Percentiles rank a stretch among this genome's conserved stretches.
phyloP scores from a whole-genome alignment of 345 rosid genomes.

The Turnera subulata region DNA sequence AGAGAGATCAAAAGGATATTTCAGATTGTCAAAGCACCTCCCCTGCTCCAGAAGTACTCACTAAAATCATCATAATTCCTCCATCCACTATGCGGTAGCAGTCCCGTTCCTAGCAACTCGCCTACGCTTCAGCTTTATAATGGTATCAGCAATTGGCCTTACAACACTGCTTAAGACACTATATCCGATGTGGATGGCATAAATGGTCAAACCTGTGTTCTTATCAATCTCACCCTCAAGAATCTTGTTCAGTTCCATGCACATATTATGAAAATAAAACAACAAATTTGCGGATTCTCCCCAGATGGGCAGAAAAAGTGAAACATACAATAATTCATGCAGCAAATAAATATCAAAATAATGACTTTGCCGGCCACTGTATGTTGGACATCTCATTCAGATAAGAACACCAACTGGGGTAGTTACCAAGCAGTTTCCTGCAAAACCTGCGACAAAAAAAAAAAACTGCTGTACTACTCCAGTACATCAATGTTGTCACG shows the following conservation, averaged over 20 bases:
- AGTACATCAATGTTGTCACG: slow-evolving; percentile 46
- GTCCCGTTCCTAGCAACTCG: slow-evolving; percentile 79
- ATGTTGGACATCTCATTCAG: slow-evolving; percentile 40
- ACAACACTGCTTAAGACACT: slow-evolving; percentile 45
- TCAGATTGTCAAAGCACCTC: slow-evolving; percentile 78
- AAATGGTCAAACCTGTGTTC: too few species aligned
- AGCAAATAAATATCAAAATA: too few species aligned
- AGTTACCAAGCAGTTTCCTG: slow-evolving; percentile 55
- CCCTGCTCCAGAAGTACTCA: slow-evolving; percentile 94
- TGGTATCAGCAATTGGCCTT: slow-evolving; percentile 59
- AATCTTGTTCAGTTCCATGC: slow-evolving; percentile 42
- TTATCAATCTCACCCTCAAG: slow-evolving; percentile 37
- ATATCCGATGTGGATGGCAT: too few species aligned
- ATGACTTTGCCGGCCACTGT: slow-evolving; percentile 16
- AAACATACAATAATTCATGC: slow-evolving; percentile 48
- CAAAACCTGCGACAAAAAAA: slow-evolving; percentile 59
- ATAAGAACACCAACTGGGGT: slow-evolving; percentile 74
- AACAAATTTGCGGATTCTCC: slow-evolving; percentile 63
- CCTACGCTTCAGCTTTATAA: slow-evolving; percentile 50
- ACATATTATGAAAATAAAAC: slow-evolving; percentile 60
- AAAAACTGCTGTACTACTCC: slow-evolving; percentile 48
- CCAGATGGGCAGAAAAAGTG: slow-evolving; percentile 52
- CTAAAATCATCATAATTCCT: slow-evolving; percentile 90
- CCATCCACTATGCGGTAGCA: slow-evolving; percentile 85
- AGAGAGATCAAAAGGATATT: slow-evolving; percentile 79